Conservation (phyloP, 1,284 basidiomycete genomes). For the Apiotrichum akiyoshidainum region DNA sequence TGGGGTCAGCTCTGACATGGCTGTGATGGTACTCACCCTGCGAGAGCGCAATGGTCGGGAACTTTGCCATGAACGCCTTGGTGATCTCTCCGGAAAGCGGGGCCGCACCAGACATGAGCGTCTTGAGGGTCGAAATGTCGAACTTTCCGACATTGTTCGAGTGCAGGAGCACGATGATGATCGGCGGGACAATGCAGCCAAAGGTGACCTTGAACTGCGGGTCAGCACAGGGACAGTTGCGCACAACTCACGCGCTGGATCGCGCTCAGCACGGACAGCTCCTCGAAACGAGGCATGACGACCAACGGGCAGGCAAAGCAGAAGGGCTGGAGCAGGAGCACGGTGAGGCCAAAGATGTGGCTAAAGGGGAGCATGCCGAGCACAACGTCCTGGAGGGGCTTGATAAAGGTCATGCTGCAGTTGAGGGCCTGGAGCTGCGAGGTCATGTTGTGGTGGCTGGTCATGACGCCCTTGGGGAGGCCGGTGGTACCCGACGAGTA, state of each 20-base stretch:
- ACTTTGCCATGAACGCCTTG: conserved; percentile 23
- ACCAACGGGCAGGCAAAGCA: conserved; percentile 61
- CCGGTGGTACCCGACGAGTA: conserved; percentile 63
- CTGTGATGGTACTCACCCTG: conserved; percentile 26
- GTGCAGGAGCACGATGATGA: conserved; percentile 59
- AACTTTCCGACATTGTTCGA: conserved; percentile 63
- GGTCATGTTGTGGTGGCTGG: conserved; percentile 64
- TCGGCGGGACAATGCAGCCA: conserved; percentile 74
- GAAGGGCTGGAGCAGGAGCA: conserved; percentile 62
- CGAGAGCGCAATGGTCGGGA: conserved; percentile 29
- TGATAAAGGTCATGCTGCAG: neutral
- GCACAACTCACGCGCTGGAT: conserved; percentile 65
- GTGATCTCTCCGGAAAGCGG: conserved; percentile 59
- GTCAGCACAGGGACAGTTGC: neutral
- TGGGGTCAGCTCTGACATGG: neutral
- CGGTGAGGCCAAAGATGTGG: conserved; percentile 22
- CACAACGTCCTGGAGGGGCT: conserved; percentile 10
- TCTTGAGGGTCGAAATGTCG: conserved; percentile 62
- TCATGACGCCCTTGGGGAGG: conserved; percentile 50
- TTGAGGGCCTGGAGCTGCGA: conserved; percentile 24
- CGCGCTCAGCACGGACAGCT: conserved; percentile 58
- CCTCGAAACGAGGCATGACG: conserved; percentile 64
- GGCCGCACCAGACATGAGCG: conserved; percentile 74
- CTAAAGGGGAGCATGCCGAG: conserved; percentile 22
- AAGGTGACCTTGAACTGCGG: conserved; percentile 62